Percentiles rank a stretch among this genome's conserved stretches.
Conservation (phyloP, 1,284 basidiomycete species). For the Takashimella koratensis region DNA sequence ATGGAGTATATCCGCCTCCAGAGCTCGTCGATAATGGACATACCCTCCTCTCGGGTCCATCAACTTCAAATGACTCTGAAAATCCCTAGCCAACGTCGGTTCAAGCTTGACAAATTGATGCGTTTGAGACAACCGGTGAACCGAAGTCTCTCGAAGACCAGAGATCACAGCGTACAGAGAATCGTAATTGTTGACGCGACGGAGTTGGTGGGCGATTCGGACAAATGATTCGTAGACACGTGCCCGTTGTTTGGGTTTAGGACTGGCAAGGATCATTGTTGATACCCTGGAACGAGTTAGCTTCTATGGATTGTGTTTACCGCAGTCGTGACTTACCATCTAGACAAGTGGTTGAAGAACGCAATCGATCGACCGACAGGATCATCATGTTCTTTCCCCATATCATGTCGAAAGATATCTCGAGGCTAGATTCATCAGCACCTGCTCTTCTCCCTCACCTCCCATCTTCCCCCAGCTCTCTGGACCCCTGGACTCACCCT, state of each 20-base stretch:
- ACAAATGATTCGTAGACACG: constrained; percentile 46
- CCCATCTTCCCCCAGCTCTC: neutral
- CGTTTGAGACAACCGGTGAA: constrained; percentile 41
- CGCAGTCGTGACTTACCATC: constrained; percentile 28
- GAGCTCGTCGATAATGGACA: constrained; percentile 33
- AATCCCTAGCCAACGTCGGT: constrained; percentile 28
- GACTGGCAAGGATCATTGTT: constrained; percentile 44
- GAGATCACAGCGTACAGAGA: constrained; percentile 45
- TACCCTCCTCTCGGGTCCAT: constrained; percentile 46
- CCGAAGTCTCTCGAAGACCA: constrained; percentile 43
- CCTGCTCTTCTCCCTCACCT: neutral
- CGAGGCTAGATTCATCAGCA: constrained; percentile 26
- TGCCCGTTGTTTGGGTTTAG: constrained; percentile 45
- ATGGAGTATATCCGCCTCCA: constrained; percentile 39
- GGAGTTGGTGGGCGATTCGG: constrained; percentile 42
- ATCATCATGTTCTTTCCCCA: constrained; percentile 44
- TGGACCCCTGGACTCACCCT: constrained; percentile 29
- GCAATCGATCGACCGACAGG: constrained; percentile 39
- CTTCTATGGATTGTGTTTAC: neutral
- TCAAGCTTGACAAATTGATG: constrained; percentile 30
- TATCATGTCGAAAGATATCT: constrained; percentile 45
- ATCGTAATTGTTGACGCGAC: constrained; percentile 49
- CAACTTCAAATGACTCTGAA: constrained; percentile 38
- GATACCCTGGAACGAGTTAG: constrained; percentile 30
- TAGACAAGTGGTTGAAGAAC: constrained; percentile 48